Conservation (phyloP, 441 rosid species). For the Pelargonium australe region DNA sequence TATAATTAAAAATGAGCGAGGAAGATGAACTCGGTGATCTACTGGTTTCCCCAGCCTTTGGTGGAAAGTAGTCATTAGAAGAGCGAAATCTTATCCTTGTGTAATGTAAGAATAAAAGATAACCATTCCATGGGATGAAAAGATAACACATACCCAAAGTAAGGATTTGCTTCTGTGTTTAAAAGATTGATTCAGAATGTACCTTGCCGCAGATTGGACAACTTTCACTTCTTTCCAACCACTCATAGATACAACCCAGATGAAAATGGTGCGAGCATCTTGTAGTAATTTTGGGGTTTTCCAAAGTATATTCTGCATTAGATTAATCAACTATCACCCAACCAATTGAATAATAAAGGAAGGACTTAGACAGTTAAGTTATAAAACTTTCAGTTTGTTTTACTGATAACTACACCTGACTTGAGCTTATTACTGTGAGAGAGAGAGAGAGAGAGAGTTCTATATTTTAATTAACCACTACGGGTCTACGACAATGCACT, state of each 20-base stretch:
- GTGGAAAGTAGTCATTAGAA: background rate
- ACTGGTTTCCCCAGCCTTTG: background rate
- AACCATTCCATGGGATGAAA: background rate
- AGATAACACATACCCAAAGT: background rate
- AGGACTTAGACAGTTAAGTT: background rate
- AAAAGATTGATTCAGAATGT: constrained; percentile 12
- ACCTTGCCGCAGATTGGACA: constrained; percentile 96
- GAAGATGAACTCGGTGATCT: background rate
- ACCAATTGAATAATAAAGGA: background rate
- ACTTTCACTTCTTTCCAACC: constrained; percentile 95
- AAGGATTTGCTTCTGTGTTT: background rate
- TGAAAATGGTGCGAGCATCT: constrained; percentile 82
- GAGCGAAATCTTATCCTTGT: background rate
- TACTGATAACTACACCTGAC: no score
- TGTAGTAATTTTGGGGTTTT: constrained; percentile 79
- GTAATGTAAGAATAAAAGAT: background rate
- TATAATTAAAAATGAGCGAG: background rate
- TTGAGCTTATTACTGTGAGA: no score
- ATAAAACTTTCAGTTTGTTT: no score
- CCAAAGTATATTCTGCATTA: constrained; percentile 67
- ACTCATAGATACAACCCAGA: constrained; percentile 86
- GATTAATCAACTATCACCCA: constrained; percentile 4
- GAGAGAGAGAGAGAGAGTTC: no score
- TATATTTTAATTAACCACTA: no score
- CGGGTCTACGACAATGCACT: background rate